Evolutionary conservation across 768 basidiomycete genomes (phyloP).

Genomic region (Tulasnella calospora): DNA sequence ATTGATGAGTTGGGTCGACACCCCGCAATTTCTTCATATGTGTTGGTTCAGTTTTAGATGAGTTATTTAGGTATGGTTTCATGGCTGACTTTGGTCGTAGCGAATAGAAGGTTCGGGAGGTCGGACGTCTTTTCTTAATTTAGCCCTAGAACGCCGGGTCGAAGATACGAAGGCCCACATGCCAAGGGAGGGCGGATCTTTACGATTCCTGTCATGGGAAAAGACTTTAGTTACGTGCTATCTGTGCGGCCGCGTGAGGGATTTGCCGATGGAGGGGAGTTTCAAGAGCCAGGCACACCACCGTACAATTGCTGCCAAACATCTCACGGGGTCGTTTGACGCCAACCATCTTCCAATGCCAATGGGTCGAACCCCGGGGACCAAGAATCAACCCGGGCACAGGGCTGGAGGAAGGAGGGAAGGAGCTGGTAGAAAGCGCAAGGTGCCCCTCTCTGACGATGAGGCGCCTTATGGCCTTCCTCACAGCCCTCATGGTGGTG

Average conservation of each 20-base stretch:
- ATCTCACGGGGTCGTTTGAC: neutral
- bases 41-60: no score
- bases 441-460: neutral
- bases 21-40: no score
- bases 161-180: neutral
- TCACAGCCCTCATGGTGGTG: neutral
- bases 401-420: neutral
- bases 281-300: neutral
- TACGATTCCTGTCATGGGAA: neutral
- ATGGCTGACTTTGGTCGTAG: no score
- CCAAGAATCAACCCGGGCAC: neutral
- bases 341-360: neutral
- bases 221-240: neutral
- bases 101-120: no score
- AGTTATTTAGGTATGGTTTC: no score
- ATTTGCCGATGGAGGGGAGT: neutral
- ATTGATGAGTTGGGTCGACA: neutral
- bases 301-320: neutral
- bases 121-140: neutral
- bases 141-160: neutral
- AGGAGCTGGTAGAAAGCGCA: neutral
- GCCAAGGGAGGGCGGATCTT: neutral
- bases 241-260: neutral
- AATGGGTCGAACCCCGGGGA: neutral
- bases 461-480: neutral